These are phyloP conservation scores for Lotus japonicus DNA, from an alignment of 306 rosid species.

Conservation along the genomic window DNA sequence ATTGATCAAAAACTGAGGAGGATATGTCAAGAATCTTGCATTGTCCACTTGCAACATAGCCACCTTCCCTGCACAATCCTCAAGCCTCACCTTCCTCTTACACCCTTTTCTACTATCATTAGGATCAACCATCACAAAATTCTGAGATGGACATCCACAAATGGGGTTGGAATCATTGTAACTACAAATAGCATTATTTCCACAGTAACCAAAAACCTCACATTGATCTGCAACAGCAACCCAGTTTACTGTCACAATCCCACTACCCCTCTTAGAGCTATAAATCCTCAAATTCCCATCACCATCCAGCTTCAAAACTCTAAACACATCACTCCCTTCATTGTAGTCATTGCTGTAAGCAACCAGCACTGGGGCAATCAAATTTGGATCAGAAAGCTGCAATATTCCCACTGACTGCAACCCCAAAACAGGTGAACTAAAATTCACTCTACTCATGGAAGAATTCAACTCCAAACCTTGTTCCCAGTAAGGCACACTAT, in stretches of 20 bases:
- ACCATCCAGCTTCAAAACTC: conserved; percentile 49
- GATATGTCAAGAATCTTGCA: conserved; percentile 52
- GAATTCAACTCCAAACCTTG: conserved; percentile 34
- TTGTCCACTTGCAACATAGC: conserved; percentile 41
- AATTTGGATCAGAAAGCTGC: conserved; percentile 32
- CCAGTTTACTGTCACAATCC: conserved; percentile 37
- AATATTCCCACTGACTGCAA: conserved; percentile 41
- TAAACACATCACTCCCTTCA: conserved; percentile 35
- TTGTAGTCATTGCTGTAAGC: conserved; percentile 59
- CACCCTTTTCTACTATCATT: conserved; percentile 62
- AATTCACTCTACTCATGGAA: background rate
- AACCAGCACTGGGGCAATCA: conserved; percentile 24
- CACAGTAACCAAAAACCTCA: conserved; percentile 67
- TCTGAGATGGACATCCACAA: conserved; percentile 64
- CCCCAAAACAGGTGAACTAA: conserved; percentile 45
- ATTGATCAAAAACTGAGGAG: conserved; percentile 32
- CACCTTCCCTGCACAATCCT: conserved; percentile 42
- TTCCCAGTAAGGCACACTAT: conserved; percentile 47
- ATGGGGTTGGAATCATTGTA: conserved; percentile 45
- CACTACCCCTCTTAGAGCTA: conserved; percentile 40
- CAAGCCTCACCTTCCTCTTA: conserved; percentile 40
- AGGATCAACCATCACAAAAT: conserved; percentile 58
- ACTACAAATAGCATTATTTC: conserved; percentile 60
- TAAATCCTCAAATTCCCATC: conserved; percentile 72
- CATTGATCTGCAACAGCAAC: conserved; percentile 65